Conservation (phyloP, 2,329 filamentous ascomycete genomes). For the Ophiostoma sp. region DNA sequence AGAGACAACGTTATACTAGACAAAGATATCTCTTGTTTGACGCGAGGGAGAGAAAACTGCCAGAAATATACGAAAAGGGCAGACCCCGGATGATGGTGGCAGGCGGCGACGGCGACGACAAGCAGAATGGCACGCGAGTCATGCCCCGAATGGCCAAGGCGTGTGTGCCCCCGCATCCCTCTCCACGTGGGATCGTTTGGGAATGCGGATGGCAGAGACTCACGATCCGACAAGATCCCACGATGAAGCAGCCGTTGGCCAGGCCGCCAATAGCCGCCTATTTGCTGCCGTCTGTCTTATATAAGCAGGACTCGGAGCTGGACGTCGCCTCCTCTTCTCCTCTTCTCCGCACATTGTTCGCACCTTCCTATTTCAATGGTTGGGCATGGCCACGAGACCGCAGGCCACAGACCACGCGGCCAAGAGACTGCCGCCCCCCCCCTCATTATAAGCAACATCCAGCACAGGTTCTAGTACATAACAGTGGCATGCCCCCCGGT, state of each 20-base stretch:
- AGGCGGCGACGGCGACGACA: not conserved
- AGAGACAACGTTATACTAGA: no score
- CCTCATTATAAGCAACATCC: not conserved
- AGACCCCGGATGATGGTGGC: not conserved
- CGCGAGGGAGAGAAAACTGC: not conserved
- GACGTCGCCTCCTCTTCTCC: not conserved
- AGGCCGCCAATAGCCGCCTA: slow-evolving; percentile 2
- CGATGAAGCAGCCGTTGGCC: not conserved
- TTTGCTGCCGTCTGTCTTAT: not conserved
- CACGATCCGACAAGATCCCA: slow-evolving; percentile 1
- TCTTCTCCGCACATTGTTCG: not conserved
- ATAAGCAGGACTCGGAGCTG: not conserved
- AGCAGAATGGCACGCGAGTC: not conserved
- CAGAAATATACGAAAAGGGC: not conserved
- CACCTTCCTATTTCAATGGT: not conserved
- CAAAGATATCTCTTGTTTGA: not conserved
- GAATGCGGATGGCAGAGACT: not conserved
- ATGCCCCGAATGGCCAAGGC: not conserved
- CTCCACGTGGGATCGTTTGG: not conserved
- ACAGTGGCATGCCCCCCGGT: not conserved
- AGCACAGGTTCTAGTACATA: not conserved
- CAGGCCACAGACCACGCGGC: not conserved
- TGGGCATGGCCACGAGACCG: not conserved
- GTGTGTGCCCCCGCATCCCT: not conserved
- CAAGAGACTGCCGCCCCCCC: not conserved